These are phyloP conservation scores for Geotrichum bryndzae DNA, from an alignment of 1,139 yeast genomes.

Conservation along the genomic window DNA sequence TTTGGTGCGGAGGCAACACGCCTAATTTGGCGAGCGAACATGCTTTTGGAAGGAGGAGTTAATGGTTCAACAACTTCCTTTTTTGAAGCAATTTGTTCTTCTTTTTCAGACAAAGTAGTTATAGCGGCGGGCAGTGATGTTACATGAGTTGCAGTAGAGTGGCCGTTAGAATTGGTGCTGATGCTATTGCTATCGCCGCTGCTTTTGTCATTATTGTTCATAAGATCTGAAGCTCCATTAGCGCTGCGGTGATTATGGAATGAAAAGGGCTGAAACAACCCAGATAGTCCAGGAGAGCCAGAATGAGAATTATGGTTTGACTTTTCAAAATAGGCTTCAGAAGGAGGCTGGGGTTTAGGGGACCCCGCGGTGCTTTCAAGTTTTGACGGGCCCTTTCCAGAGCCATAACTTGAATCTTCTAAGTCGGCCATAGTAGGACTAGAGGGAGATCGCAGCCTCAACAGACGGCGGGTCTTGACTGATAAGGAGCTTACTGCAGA, in stretches of 20 bases:
- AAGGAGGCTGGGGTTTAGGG: slow-evolving; percentile 14
- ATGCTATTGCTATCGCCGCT: neutral
- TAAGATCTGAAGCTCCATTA: neutral
- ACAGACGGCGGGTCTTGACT: slow-evolving; percentile 23
- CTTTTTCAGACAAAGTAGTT: neutral
- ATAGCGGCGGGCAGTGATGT: neutral
- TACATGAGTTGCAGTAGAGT: neutral
- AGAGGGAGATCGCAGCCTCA: slow-evolving; percentile 41
- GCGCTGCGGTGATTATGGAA: slow-evolving; percentile 1
- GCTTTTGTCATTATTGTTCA: neutral
- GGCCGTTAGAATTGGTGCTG: neutral
- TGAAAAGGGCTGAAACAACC: slow-evolving; percentile 26
- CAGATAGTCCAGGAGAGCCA: slow-evolving; percentile 30
- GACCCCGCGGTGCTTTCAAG: neutral
- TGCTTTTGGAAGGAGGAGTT: slow-evolving; percentile 28
- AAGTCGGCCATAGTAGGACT: slow-evolving; percentile 25
- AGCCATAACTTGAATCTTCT: neutral
- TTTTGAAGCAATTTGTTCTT: neutral
- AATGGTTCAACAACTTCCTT: slow-evolving; percentile 12
- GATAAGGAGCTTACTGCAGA: slow-evolving; percentile 9
- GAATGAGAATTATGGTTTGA: slow-evolving; percentile 57
- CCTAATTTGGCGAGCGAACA: slow-evolving; percentile 52
- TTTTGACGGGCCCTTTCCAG: neutral
- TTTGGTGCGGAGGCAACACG: slow-evolving; percentile 82
- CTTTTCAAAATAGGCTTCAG: slow-evolving; percentile 33